Conservation (phyloP, 2,329 filamentous ascomycete species). For the Neurospora sp. region DNA sequence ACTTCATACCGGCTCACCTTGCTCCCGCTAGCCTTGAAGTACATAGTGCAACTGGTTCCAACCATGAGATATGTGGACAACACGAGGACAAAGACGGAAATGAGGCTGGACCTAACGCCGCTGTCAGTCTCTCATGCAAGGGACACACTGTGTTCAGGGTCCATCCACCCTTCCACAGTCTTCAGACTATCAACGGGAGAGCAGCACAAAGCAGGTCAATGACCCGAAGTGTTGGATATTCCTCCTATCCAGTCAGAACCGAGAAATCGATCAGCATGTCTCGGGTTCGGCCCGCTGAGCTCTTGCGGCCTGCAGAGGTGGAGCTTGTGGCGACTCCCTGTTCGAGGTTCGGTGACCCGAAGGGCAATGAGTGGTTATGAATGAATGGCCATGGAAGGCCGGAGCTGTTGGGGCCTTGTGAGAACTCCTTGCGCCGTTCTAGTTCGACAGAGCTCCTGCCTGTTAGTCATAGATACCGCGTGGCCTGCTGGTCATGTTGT, state of each 20-base stretch:
- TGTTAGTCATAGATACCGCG: not conserved
- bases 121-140: not conserved
- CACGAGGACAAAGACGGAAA: not conserved
- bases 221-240: not conserved
- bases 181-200: not conserved
- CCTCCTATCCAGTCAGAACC: not conserved
- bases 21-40: not conserved
- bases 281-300: not conserved
- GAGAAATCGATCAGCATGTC: not conserved
- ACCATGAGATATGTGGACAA: not conserved
- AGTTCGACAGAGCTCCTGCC: not conserved
- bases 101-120: not conserved
- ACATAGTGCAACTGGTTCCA: not conserved
- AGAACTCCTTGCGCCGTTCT: not conserved
- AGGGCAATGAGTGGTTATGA: not conserved
- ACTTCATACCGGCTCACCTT: not conserved
- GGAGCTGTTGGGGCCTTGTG: not conserved
- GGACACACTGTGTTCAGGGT: not conserved
- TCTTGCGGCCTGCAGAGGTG: not conserved
- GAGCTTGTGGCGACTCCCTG: not conserved
- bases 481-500: not conserved
- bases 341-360: not conserved
- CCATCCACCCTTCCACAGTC: not conserved
- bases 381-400: not conserved
- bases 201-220: not conserved